Evolutionary conservation across 345 rosid species (phyloP).

Genomic region (Carallia brachiata): DNA sequence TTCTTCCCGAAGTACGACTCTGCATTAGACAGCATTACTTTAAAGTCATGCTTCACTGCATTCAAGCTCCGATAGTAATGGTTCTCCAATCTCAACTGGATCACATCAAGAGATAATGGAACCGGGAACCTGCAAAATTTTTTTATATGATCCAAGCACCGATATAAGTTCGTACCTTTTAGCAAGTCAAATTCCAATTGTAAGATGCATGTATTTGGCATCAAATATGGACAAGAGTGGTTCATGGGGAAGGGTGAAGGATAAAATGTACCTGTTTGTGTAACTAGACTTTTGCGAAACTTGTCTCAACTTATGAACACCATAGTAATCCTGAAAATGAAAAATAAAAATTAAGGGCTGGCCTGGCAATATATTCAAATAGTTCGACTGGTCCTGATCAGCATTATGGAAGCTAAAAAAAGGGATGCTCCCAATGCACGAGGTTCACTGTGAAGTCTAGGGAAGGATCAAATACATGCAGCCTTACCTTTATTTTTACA

Average conservation of each 20-base stretch:
- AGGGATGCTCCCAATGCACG: no score
- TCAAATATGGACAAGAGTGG: not conserved
- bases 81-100: constrained; percentile 71
- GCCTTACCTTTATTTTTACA: no score
- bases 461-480: no score
- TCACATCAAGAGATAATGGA: constrained; percentile 71
- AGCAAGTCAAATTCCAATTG: not conserved
- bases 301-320: constrained; percentile 73
- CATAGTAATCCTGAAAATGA: constrained; percentile 72
- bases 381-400: not conserved
- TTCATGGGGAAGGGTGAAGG: no score
- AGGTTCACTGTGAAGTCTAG: no score
- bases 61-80: constrained; percentile 77
- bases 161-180: not conserved
- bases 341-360: constrained; percentile 3
- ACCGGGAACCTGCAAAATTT: constrained; percentile 67
- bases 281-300: constrained; percentile 63
- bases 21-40: constrained; percentile 65
- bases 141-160: not conserved
- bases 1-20: constrained; percentile 60
- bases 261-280: constrained; percentile 65
- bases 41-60: constrained; percentile 70
- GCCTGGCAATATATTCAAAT: not conserved
- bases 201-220: not conserved
- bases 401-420: no score